Evolutionary conservation across 2,329 filamentous ascomycete genomes (phyloP).

Genomic region (Dactylellina leptospora): DNA sequence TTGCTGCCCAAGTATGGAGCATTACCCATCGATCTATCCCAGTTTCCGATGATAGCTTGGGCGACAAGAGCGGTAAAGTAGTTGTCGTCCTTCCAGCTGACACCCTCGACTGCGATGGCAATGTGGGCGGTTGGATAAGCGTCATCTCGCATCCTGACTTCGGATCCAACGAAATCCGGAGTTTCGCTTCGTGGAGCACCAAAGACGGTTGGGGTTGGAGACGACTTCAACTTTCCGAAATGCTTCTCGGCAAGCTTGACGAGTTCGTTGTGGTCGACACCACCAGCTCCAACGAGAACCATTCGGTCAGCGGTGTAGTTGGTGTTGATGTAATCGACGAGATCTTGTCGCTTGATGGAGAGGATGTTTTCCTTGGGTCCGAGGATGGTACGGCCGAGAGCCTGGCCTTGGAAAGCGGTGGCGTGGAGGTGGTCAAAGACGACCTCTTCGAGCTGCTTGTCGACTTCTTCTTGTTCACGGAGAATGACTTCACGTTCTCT

Average conservation of each 20-base stretch:
- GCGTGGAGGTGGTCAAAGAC: conserved; percentile 99
- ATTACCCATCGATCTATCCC: conserved; percentile 98
- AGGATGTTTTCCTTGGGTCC: conserved; percentile 98
- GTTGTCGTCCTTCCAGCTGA: conserved; percentile 98
- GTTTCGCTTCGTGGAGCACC: conserved; percentile 77
- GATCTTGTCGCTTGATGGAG: conserved; percentile 89
- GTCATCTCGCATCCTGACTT: conserved; percentile 94
- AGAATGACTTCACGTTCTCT: conserved; percentile 98
- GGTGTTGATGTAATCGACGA: conserved; percentile 96
- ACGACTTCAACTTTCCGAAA: conserved; percentile 78
- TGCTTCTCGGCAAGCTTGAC: conserved; percentile 97
- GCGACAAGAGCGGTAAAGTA: conserved; percentile 98
- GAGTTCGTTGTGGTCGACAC: conserved; percentile 90
- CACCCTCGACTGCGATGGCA: conserved; percentile 97
- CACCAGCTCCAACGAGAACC: conserved; percentile 95
- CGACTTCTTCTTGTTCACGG: conserved; percentile 98
- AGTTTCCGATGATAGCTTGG: conserved; percentile 99
- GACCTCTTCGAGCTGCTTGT: conserved; percentile 99
- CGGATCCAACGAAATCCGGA: conserved; percentile 95
- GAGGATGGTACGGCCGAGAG: conserved; percentile 95
- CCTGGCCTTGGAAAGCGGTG: conserved; percentile 95
- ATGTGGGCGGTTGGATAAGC: conserved; percentile 96
- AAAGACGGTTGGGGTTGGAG: conserved; percentile 76
- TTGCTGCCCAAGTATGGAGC: conserved; percentile 97
- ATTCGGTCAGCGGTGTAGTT: conserved; percentile 99